Base-by-base conservation (phyloP, 2,329 filamentous ascomycete species). In the Fusarium sp. region DNA sequence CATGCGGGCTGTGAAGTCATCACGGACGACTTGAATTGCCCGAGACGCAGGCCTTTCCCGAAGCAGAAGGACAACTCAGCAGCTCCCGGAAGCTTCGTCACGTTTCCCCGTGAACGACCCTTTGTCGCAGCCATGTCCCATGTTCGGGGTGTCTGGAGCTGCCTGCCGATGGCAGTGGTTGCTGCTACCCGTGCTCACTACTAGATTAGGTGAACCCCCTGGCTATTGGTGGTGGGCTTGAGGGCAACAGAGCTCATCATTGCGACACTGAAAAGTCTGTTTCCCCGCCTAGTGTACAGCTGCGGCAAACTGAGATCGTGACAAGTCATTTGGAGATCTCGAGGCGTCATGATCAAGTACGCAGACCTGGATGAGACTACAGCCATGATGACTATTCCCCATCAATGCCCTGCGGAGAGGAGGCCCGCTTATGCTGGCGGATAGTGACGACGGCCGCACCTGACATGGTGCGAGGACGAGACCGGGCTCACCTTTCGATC, bases 61-160 rank as follows among this genome's bases (percentile, higher is more conserved):
- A 81, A 79, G 69, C 73, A 79, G 78, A 75, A 79, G 74, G 79
- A 75, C 78, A 81, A 62, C 78, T 80, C 79, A 81, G 63, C 75
- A 68, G 61, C 66, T 61, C 61, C 62, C 73, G 75, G 76, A 68
- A 73, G 63, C 66, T 59, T 70, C 56, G 69, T 46, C 64, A 64
- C 67, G 71, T 72, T 71, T 69, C 73, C 76, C 66, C 71, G 71
- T 69, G 65, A 69, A 64, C 58, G 69, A 67, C 66, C 64, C 69
- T 73, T 70, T 71, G 67, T 73, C 64, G 62, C 64, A 71, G 64
- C 65, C 64, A 62, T 72, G 67, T 66, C 55, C 71, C 60, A 69
- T 58, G 68, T 56, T 71, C 42, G 55, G 59, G 63, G 67, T 53
- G 66, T 65, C 49, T 64, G 46, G 42, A 67, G 44, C 36, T 67